A percentile compares a stretch with the other conserved stretches of the same genome.
phyloP scores from a whole-genome alignment of 176 grass and related monocot genomes.

The Oryza punctata region DNA sequence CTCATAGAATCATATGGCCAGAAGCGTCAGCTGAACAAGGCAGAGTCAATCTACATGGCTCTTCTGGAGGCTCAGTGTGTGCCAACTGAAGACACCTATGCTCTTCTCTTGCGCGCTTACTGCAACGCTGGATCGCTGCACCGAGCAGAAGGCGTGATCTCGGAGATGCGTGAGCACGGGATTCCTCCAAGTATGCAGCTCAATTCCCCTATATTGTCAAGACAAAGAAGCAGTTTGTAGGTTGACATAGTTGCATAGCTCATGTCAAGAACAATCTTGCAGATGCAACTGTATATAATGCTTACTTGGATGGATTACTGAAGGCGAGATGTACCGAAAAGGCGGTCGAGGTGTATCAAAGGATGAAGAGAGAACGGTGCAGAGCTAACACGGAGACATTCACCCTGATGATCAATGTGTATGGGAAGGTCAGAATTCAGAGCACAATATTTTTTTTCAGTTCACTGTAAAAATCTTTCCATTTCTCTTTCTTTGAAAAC shows the following conservation, averaged over 20 bases:
- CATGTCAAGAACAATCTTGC: background rate
- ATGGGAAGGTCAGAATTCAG: slow-evolving; percentile 74
- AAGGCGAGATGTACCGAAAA: slow-evolving; percentile 74
- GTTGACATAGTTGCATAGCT: background rate
- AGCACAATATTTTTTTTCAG: background rate
- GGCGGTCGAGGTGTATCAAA: slow-evolving; percentile 80
- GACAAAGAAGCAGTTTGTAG: background rate
- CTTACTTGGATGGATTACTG: slow-evolving; percentile 68
- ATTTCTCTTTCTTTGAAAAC: too few species aligned
- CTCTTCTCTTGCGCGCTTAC: slow-evolving; percentile 72
- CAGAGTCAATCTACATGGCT: slow-evolving; percentile 63
- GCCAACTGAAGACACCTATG: slow-evolving; percentile 91
- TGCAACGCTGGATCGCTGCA: slow-evolving; percentile 62
- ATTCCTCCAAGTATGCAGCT: slow-evolving; percentile 60
- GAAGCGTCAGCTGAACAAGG: slow-evolving; percentile 56
- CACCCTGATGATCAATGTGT: slow-evolving; percentile 91
- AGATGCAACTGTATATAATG: slow-evolving; percentile 78
- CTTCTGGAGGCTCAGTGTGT: slow-evolving; percentile 76
- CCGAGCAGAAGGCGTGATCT: slow-evolving; percentile 77
- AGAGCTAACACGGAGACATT: slow-evolving; percentile 79
- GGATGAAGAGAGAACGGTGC: slow-evolving; percentile 81
- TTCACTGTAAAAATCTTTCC: background rate
- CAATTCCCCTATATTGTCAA: background rate
- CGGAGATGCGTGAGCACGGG: slow-evolving; percentile 78
- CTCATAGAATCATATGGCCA: slow-evolving; percentile 78